Conservation (phyloP, 1,284 basidiomycete species). For the Marasmius fiardii region DNA sequence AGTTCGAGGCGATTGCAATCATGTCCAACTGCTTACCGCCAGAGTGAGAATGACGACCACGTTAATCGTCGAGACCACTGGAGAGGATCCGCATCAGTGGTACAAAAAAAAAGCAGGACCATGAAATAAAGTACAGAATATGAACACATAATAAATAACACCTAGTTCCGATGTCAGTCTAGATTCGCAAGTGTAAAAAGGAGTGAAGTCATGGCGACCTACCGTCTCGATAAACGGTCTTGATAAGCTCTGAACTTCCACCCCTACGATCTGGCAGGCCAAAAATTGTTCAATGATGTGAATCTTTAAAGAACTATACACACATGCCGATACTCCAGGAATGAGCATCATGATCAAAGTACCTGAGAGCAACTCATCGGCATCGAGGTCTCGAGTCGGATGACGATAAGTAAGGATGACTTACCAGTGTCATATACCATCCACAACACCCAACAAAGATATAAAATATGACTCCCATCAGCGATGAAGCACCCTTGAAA, state of each 20-base stretch:
- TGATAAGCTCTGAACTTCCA: neutral
- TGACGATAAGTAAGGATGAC: neutral
- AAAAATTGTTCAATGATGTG: no score
- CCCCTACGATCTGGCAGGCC: neutral
- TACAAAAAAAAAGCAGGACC: no score
- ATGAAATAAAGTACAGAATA: neutral
- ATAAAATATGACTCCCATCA: neutral
- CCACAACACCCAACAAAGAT: neutral
- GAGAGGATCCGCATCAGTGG: neutral
- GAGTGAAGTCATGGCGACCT: neutral
- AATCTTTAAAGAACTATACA: neutral
- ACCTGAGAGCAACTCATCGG: neutral
- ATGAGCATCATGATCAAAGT: neutral
- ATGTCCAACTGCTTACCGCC: no score
- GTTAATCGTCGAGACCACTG: neutral
- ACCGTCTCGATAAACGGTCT: neutral
- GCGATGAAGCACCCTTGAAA: neutral
- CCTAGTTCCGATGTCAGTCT: neutral
- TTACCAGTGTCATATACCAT: constrained; percentile 2
- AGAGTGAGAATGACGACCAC: no score
- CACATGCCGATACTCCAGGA: neutral
- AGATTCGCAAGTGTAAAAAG: no score
- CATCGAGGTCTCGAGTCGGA: neutral
- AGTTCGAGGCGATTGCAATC: no score
- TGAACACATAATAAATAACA: neutral